Percentiles rank a stretch among this genome's conserved stretches.
These are phyloP conservation scores for Globisporangium rhizosaccharum DNA, from an alignment of 352 stramenopile species.

Conservation along the genomic window DNA sequence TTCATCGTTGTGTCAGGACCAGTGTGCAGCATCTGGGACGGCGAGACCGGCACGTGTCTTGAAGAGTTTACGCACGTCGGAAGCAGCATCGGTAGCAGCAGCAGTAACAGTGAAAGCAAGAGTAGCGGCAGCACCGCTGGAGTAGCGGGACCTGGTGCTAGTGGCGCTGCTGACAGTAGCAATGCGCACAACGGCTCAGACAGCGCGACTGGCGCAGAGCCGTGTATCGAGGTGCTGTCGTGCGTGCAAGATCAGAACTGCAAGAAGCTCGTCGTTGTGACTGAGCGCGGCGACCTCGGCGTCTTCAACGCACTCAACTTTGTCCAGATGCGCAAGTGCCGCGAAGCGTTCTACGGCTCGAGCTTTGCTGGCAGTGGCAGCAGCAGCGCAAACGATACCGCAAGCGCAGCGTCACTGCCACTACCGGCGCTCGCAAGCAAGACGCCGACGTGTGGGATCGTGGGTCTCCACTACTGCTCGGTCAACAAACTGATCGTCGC, in stretches of 20 bases:
- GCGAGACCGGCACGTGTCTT: slow-evolving; percentile 38
- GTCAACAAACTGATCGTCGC: slow-evolving; percentile 68
- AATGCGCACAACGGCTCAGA: slow-evolving; percentile 16
- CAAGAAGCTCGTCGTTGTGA: slow-evolving; percentile 57
- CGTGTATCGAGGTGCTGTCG: slow-evolving; percentile 35
- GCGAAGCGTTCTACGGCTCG: slow-evolving; percentile 32
- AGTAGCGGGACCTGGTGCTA: slow-evolving; percentile 6
- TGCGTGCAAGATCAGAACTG: slow-evolving; percentile 51
- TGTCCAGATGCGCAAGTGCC: slow-evolving; percentile 59
- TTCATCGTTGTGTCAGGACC: slow-evolving; percentile 61
- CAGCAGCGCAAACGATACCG: background rate
- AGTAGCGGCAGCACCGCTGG: slow-evolving; percentile 2
- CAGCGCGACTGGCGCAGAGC: slow-evolving; percentile 14
- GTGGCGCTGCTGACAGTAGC: background rate
- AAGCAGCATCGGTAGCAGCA: slow-evolving; percentile 5
- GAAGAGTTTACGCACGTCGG: slow-evolving; percentile 58
- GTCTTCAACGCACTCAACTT: slow-evolving; percentile 78
- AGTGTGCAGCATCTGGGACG: slow-evolving; percentile 70
- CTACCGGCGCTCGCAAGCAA: background rate
- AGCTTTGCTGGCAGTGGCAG: background rate
- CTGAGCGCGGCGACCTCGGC: slow-evolving; percentile 46
- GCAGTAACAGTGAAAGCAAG: background rate
- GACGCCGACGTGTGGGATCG: slow-evolving; percentile 35
- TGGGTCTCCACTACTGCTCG: slow-evolving; percentile 66
- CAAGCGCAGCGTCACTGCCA: background rate